Base-by-base conservation (phyloP, 2,329 filamentous ascomycete species). In the Tolypocladium amazonense region DNA sequence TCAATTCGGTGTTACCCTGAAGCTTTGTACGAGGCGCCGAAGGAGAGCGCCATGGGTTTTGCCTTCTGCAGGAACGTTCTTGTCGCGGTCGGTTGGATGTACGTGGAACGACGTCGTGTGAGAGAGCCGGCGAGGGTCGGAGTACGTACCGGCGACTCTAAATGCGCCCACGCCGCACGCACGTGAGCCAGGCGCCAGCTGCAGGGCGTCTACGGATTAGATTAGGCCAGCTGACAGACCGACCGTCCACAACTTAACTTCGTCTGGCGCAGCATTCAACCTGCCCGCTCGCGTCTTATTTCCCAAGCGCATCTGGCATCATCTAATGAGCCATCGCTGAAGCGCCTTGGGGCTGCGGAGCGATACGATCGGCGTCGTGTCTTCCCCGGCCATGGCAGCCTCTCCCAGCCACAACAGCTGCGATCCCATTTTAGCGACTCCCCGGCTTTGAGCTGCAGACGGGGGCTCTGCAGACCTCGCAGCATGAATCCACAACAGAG, bases 401-500 rank as follows among this genome's bases (percentile, higher is more conserved):
- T 63, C 59, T 45, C 56, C 61, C 39, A 61, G 54, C 35, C 59
- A 56, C 43, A 20, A 56, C 50, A 47, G 56, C 45, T 56, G 57
- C 61, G 61, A 52, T 56, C 58, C 58, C 39, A 55, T 41, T 38
- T 57, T 37, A 27, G 52, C 59, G 56, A 37, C 25, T 20, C 41
- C 53, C 45, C 25, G 38, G 33, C 23, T n/a, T 43, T 27, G 37
- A 45, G 33, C 33, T 39, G 55, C 66, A 64, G 63, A 63, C 66
- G 65, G 58, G 56, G 65, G 62, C 58, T 57, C 47, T 57, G 57
- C 59, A 56, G 61, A 64, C 58, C 58, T 65, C 60, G 62, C 67
- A 71, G 70, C 63, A 75, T 75, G 72, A 72, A 64, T 70, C 66
- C 68, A 62, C 67, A 67, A 65, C 63, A 70, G 62, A 62, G 65